These are phyloP conservation scores for Aspergillus sp. DNA, from an alignment of 2,329 filamentous ascomycete genomes.

Conservation along the genomic window DNA sequence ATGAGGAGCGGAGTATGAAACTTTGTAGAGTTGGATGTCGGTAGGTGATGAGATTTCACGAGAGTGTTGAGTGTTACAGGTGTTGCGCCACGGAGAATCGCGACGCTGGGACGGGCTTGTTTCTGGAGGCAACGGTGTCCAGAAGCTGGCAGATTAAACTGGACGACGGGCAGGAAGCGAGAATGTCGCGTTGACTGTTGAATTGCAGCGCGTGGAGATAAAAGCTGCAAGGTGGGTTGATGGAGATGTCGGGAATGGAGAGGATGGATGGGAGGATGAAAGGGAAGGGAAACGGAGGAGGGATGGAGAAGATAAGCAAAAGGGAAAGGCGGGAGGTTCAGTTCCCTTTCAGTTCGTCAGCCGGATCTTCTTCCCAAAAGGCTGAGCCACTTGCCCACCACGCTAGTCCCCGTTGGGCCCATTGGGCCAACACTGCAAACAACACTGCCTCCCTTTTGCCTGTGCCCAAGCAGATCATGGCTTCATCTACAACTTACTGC, in stretches of 20 bases:
- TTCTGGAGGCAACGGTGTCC: constrained; percentile 2
- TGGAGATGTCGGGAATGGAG: constrained; percentile 9
- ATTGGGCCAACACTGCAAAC: constrained; percentile 16
- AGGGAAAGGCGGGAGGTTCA: constrained; percentile 15
- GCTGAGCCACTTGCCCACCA: constrained; percentile 7
- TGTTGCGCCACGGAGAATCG: constrained; percentile 11
- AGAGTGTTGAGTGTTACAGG: constrained; percentile 14
- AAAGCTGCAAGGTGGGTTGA: constrained; percentile 17
- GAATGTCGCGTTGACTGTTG: not conserved
- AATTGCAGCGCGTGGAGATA: constrained; percentile 14
- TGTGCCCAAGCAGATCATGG: constrained; percentile 4
- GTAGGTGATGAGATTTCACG: constrained; percentile 13
- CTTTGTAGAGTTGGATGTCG: constrained; percentile 2
- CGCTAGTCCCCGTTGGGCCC: constrained; percentile 28
- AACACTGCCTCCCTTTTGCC: not conserved
- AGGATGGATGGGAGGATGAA: constrained; percentile 12
- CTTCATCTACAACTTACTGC: not conserved
- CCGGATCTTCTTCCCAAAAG: constrained; percentile 4
- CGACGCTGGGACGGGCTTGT: not conserved
- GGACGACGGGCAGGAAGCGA: constrained; percentile 1
- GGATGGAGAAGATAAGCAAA: constrained; percentile 13
- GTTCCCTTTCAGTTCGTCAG: too few relatives aligned
- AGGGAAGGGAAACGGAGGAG: constrained; percentile 13
- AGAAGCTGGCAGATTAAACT: not conserved
- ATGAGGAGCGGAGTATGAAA: constrained; percentile 34